These are phyloP conservation scores for Pascua sp. DNA, from an alignment of 1,284 basidiomycete species.

Conservation along the genomic window DNA sequence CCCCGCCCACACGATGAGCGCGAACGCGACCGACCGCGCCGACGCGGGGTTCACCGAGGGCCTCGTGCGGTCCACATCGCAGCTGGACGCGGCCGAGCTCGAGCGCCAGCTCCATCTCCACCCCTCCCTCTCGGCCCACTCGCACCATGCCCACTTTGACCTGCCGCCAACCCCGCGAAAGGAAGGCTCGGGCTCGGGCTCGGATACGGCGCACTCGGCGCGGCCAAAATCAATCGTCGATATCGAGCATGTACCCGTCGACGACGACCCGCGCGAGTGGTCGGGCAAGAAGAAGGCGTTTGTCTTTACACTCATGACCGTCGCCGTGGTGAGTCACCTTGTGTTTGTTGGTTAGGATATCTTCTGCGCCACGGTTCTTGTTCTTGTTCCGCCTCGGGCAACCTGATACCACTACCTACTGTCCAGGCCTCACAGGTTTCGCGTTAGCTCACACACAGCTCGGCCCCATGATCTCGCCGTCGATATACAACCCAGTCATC, in stretches of 20 bases:
- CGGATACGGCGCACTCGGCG: not conserved
- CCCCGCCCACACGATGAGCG: not conserved
- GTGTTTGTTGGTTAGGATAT: no score
- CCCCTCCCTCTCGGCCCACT: not conserved
- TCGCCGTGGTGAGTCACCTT: slow-evolving; percentile 34
- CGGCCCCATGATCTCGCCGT: slow-evolving; percentile 63
- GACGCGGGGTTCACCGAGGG: slow-evolving; percentile 4
- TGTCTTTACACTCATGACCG: slow-evolving; percentile 34
- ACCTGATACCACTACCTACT: no score
- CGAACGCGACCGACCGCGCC: slow-evolving; percentile 12
- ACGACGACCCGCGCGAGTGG: slow-evolving; percentile 76
- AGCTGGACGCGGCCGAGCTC: not conserved
- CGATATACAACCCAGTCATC: slow-evolving; percentile 52
- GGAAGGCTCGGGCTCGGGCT: no score
- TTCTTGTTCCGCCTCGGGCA: no score
- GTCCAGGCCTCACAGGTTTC: slow-evolving; percentile 20
- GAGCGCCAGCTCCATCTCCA: not conserved
- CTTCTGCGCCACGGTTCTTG: no score
- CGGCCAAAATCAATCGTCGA: slow-evolving; percentile 49
- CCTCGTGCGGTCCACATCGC: slow-evolving; percentile 9
- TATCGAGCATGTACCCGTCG: slow-evolving; percentile 65
- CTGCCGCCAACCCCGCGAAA: not conserved
- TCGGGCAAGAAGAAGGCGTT: slow-evolving; percentile 59
- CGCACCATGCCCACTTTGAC: slow-evolving; percentile 25
- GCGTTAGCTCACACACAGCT: slow-evolving; percentile 51